Evolutionary conservation across 2,329 filamentous ascomycete genomes (phyloP), one percentile per base, ranked within the genome.

Genomic region (Colletotrichum musae): DNA sequence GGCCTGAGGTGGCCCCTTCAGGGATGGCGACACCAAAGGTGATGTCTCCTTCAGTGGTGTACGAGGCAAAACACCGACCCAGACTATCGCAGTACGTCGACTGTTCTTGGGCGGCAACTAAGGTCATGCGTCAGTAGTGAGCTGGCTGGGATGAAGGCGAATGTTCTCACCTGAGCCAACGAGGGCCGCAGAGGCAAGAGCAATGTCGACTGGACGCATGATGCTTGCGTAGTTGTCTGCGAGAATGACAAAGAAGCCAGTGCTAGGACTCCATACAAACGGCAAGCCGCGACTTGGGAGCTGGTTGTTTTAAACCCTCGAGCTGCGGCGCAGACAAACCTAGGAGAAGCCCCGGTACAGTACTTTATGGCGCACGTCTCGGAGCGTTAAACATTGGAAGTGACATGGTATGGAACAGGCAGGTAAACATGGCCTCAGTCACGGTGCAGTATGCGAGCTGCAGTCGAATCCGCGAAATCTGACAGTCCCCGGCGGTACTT

Each of bases 21-120:
- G 82, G 82, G 13, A 84, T 74, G 12, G 79, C 80, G 45, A 82
- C 65, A n/a, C 80, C 79, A 64, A 75, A 78, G 1, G 68, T 75
- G 62, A 81, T 74, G 50, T 59, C 72, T 28, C 58, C 65, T 13
- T 75, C 74, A 21, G 75, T 75, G n/a, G 73, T 74, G 65, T 77
- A 77, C 5, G 63, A 68, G 6, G 62, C 57, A 58, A 74, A 75
- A 56, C 73, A 75, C 18, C 74, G 72, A 12, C 69, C 64, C 21
- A 71, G 43, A 16, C 56, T 66, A 53, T 76, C 74, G 62, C 72
- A 73, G 63, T 74, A 75, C 15, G 61, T 62, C 13, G 59, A 43
- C 26, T 70, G 52, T 13, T 53, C 26, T n/a, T 70, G 70, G 16
- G 67, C 62, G 26, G 32, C 24, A 24, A 48, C 67, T 71, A 21